Evolutionary conservation across 1,284 basidiomycete species (phyloP), one percentile per base, ranked within the genome.

Genomic region (Coniferiporia sulphurascens): DNA sequence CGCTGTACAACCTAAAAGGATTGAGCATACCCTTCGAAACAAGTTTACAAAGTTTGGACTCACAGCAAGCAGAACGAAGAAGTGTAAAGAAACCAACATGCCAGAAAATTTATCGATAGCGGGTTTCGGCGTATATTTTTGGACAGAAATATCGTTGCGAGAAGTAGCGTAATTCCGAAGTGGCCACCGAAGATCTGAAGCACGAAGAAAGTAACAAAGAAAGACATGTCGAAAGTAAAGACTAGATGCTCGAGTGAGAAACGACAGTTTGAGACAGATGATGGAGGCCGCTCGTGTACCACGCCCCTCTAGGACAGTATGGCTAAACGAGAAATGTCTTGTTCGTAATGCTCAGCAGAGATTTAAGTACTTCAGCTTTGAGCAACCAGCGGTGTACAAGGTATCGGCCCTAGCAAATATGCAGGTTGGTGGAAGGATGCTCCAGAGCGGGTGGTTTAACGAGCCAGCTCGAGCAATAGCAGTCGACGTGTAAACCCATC

Each of bases 51-150:
- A 12, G 17, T 21, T 21, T 21, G 3, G 19, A 55, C 58, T 12
- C 17, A 59, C 58, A 55, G 32, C 3, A 59, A 32, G 50, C 52
- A 54, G 38, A 59, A 55, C 9, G 52, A 54, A 12, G 48, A 43
- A 6, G 56, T 19, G 34, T 58, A 58, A 8, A 58, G 52, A 17
- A 58, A 19, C 50, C 49, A 52, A 15, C 36, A 38, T 1, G 52
- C 36, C 6, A 52, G 17, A 41, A 58, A 58, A 36, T 58, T 58
- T 5, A 46, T 27, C 19, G 45, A 43, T 34, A 52, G 13, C 1
- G 49, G 49, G 41, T 58, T 48, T 15, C 54, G 44, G 2, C 54
- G 54, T 13, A 48, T 32, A 12, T 34, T n/a, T 36, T 36, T 56
- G 1, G 27, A 36, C 8, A 48, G 17, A n/a, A 56, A 12, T n/a